Base-by-base conservation (phyloP, 176 grass and related monocot species). In the Hyparrhenia diplandra region DNA sequence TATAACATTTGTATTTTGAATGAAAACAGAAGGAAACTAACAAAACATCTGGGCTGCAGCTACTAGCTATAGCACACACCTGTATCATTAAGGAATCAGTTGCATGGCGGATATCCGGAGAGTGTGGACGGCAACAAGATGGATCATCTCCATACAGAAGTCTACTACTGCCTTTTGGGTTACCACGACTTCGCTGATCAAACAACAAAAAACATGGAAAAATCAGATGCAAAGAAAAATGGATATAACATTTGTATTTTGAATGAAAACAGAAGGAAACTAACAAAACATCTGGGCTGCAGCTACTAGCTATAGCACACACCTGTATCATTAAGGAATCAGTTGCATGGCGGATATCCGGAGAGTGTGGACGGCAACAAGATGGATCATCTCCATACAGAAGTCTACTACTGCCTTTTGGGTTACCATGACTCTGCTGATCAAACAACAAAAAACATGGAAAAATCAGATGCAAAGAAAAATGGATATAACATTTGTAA, bases 321-420 rank as follows among this genome's bases (percentile, higher is more conserved):
- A 69, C 66, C 66, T 69, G 36, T 41, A 13, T 7, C 67, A 24
- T 69, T 39, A 42, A 69, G 21, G 67, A 42, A 71, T 71, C 68
- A 45, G 13, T 71, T 45, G 68, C 2, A 14, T 45, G 68, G 68
- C 73, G 55, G 13, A 81, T 39, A n/a, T 83, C 76, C 36, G 85
- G 71, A 31, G 88, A 76, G 46, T 73, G 87, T 64, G 74, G 77
- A 36, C 72, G 75, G 30, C 64, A 71, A 23, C 82, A 6, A 81
- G 90, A 80, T 40, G 83, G 83, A 77, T 90, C 75, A 49, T 43
- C 73, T 79, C 90, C 88, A 47, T 93, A 87, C 36, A 85, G 74
- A 16, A 87, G 71, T 81, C 62, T 80, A 71, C 68, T 24, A 24
- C 21, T 41, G 21, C 36, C 66, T 40, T 24, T 13, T 69, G 37